Base-by-base conservation (phyloP, 805 yeast species). In the Kregervanrija fluxuum region DNA sequence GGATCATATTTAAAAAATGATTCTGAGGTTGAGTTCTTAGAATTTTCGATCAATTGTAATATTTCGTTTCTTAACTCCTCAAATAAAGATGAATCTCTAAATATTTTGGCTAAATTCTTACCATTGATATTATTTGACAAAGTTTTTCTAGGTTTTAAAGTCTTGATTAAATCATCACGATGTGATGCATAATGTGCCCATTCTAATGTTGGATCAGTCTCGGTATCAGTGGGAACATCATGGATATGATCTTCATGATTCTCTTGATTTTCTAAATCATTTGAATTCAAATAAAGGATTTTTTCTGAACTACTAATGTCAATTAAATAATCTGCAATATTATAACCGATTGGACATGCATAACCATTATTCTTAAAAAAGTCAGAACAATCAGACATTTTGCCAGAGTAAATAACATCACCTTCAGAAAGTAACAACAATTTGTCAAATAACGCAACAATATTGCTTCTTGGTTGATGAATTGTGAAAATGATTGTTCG, bases 391-490 rank as follows among this genome's bases (percentile, higher is more conserved):
- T 77, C 77, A 6, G 71, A 66, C 74, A 84, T 82, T n/a, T 78
- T 80, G 13, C 99, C 99, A 0, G 96, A 86, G 59, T 85, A 93
- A 2, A 90, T 82, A 61, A 88, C 68, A 51, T 80, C 80, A 48
- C 99, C 98, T 50, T 84, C 84, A 22, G 96, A 83, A 43, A 93
- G 70, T 41, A 93, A 68, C 2, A 91, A 64, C 40, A 93, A 72
- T 54, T 82, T 82, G 59, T 91, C 96, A 63, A 93, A 93, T 46
- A 87, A 66, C 0, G 96, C 82, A 32, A 93, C 97, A 60, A 93
- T 91, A 58, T 93, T 93, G 46, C 96, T 86, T 57, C 99, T 75
- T 10, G 99, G 99, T 61, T 93, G 99, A 66, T 93, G 99, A 52
- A 93, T 93, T 0, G 99, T 88, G 60, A 93, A 84, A 2, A 93